Evolutionary conservation across 2,329 filamentous ascomycete species (phyloP).

Genomic region (Cladosporium sp.): DNA sequence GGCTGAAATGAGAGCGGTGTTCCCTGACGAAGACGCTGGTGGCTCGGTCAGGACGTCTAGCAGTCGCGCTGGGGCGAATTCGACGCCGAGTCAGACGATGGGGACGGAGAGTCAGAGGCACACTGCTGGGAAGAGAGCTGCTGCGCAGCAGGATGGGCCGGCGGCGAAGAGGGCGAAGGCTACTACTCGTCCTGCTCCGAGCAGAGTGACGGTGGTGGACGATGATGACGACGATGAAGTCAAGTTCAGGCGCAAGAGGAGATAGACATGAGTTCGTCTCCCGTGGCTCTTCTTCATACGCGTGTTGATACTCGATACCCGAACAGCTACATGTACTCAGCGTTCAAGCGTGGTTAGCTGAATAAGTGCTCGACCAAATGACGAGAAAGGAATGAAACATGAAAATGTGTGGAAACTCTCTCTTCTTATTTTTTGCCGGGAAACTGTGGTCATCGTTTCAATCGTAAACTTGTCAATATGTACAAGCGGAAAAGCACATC

Average conservation of each 20-base stretch:
- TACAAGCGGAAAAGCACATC: neutral
- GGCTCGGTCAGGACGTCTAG: neutral
- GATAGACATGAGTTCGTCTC: neutral
- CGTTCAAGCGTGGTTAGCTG: neutral
- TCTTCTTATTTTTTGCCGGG: neutral
- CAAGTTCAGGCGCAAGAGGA: slow-evolving; percentile 54
- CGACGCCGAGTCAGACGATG: slow-evolving; percentile 29
- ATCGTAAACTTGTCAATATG: neutral
- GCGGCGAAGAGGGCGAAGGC: slow-evolving; percentile 35
- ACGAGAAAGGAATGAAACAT: neutral
- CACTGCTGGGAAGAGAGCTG: slow-evolving; percentile 34
- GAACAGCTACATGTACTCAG: neutral
- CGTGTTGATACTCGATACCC: neutral
- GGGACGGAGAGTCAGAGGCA: slow-evolving; percentile 26
- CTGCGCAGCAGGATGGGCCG: slow-evolving; percentile 27
- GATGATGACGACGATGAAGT: slow-evolving; percentile 61
- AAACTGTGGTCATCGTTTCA: slow-evolving; percentile 1
- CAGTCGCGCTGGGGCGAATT: neutral
- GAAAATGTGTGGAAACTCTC: neutral
- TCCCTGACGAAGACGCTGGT: slow-evolving; percentile 24
- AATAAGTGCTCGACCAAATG: neutral
- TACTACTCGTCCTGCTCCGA: slow-evolving; percentile 30
- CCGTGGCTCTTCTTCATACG: neutral
- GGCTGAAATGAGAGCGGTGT: slow-evolving; percentile 23
- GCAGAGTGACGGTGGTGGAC: slow-evolving; percentile 37